phyloP scores from a whole-genome alignment of 1,284 basidiomycete species.

The Violaceomyces palustris region DNA sequence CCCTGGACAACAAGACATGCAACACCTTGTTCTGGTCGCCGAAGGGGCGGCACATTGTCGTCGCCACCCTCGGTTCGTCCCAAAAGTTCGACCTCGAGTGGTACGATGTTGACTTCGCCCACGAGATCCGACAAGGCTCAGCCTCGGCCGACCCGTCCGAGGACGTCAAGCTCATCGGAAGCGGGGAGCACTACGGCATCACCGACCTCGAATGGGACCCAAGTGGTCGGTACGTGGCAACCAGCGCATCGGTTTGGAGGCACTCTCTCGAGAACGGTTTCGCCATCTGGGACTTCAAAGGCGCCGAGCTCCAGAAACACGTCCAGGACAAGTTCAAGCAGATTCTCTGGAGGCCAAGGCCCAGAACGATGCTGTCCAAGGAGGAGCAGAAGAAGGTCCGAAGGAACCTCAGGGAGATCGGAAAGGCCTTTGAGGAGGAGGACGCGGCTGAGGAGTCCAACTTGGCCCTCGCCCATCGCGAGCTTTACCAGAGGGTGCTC shows the following conservation, averaged over 20 bases:
- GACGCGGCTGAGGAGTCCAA: slow-evolving; percentile 92
- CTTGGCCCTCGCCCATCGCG: slow-evolving; percentile 86
- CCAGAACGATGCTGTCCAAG: slow-evolving; percentile 76
- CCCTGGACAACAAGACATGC: slow-evolving; percentile 77
- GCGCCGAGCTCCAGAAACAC: slow-evolving; percentile 81
- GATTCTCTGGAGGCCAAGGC: slow-evolving; percentile 94
- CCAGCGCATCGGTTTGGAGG: slow-evolving; percentile 90
- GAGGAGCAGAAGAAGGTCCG: slow-evolving; percentile 84
- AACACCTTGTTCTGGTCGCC: slow-evolving; percentile 98
- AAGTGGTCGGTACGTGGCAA: slow-evolving; percentile 85
- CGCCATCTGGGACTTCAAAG: slow-evolving; percentile 96
- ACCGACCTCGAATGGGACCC: slow-evolving; percentile 99
- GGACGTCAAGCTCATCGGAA: slow-evolving; percentile 74
- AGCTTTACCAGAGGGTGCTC: slow-evolving; percentile 81
- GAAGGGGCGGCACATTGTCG: slow-evolving; percentile 87
- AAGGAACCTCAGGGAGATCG: slow-evolving; percentile 86
- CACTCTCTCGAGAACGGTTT: slow-evolving; percentile 95
- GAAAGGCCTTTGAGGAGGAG: slow-evolving; percentile 88
- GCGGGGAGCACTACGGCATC: slow-evolving; percentile 94
- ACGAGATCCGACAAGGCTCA: slow-evolving; percentile 59
- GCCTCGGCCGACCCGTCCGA: slow-evolving; percentile 64
- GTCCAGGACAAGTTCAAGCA: slow-evolving; percentile 96
- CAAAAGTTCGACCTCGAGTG: slow-evolving; percentile 97
- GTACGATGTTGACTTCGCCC: slow-evolving; percentile 94
- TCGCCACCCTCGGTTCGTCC: slow-evolving; percentile 89